Evolutionary conservation across 345 rosid species (phyloP).

Genomic region (Gossypium thurberi): DNA sequence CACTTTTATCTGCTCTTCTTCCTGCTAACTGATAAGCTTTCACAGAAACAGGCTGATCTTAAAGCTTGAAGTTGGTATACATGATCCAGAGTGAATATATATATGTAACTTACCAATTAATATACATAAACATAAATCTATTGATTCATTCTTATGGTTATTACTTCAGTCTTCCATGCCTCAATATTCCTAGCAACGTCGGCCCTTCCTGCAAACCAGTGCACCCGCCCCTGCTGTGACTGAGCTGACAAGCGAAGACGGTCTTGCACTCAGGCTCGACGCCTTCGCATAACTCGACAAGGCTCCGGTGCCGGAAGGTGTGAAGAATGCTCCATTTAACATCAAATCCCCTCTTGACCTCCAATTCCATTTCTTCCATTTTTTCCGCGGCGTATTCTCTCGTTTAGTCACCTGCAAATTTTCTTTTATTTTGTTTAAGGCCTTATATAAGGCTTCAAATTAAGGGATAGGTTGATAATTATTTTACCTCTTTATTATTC

Average conservation of each 20-base stretch:
- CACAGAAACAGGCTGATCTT: not conserved
- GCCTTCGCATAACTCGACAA: constrained; percentile 53
- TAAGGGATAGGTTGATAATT: not conserved
- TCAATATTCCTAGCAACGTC: constrained; percentile 36
- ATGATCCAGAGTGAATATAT: not conserved
- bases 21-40: not conserved
- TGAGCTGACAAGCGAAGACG: constrained; percentile 43
- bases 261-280: constrained; percentile 45
- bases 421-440: no score
- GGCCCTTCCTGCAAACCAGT: constrained; percentile 40
- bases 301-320: constrained; percentile 37
- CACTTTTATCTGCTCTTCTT: not conserved
- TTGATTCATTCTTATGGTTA: not conserved
- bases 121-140: constrained; percentile 8
- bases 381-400: constrained; percentile 38
- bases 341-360: constrained; percentile 49
- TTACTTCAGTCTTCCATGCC: not conserved
- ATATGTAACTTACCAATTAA: not conserved
- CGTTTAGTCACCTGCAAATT: constrained; percentile 46
- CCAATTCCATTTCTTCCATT: constrained; percentile 62
- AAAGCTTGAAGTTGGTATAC: not conserved
- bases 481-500: constrained; percentile 38
- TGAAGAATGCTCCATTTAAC: constrained; percentile 56
- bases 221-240: constrained; percentile 44
- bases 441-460: not conserved